Conservation (phyloP, 208 protist species). For the Trypanosoma platydactyli region DNA sequence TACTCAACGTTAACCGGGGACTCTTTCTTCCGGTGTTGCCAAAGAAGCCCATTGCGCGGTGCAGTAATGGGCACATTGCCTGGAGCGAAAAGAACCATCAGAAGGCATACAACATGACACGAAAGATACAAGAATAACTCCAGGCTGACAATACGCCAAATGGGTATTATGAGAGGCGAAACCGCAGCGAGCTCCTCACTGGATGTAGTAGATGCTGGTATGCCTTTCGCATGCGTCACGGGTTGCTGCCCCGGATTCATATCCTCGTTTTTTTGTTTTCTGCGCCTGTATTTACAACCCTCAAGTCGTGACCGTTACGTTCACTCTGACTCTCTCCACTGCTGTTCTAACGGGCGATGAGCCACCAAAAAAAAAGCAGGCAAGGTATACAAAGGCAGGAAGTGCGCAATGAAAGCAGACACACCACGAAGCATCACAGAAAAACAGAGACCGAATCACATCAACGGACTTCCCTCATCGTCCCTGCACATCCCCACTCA, state of each 20-base stretch:
- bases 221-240: not conserved
- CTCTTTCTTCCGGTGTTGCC: conserved; percentile 19
- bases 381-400: too few species aligned
- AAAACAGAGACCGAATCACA: too few species aligned
- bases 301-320: not conserved
- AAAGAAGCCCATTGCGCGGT: conserved; percentile 18
- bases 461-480: too few species aligned
- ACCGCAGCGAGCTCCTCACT: not conserved
- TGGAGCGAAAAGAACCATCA: conserved; percentile 25
- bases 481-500: too few species aligned
- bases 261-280: not conserved
- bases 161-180: conserved; percentile 7
- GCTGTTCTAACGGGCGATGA: too few species aligned
- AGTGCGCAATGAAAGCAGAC: too few species aligned
- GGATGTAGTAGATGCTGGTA: not conserved
- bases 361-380: too few species aligned
- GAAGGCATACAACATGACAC: conserved; percentile 11
- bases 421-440: too few species aligned
- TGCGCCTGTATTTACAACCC: not conserved
- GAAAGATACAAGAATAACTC: conserved; percentile 27
- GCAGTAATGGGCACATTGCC: conserved; percentile 19
- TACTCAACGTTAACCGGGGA: conserved; percentile 26
- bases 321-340: not conserved
- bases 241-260: too few species aligned
- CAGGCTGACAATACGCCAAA: conserved; percentile 19